A percentile compares a stretch with the other conserved stretches of the same genome.
These are phyloP conservation scores for Bipolaris sorokiniana DNA, from an alignment of 2,329 filamentous ascomycete genomes.

Conservation along the genomic window DNA sequence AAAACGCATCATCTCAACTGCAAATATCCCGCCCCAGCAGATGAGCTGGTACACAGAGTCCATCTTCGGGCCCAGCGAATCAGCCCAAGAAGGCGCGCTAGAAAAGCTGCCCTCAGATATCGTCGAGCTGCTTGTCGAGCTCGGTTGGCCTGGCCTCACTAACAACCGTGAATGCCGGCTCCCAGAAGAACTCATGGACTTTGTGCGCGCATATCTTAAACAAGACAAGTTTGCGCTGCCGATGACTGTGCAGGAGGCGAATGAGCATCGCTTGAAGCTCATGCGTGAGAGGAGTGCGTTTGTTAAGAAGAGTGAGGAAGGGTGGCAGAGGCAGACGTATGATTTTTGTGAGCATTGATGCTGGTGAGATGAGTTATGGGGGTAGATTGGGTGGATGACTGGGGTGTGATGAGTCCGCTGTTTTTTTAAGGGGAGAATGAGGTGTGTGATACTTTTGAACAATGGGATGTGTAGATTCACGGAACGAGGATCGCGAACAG, in stretches of 20 bases:
- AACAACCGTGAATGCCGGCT: constrained; percentile 2
- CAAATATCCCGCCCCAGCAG: constrained; percentile 60
- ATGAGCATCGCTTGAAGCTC: constrained; percentile 6
- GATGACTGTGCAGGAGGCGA: constrained; percentile 27
- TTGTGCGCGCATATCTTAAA: constrained; percentile 18
- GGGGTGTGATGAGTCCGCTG: too few relatives aligned
- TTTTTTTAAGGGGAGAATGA: too few relatives aligned
- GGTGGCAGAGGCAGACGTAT: constrained; percentile 10
- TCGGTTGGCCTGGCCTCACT: neutral
- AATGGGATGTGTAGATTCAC: neutral
- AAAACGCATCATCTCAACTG: constrained; percentile 58
- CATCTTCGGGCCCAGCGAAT: constrained; percentile 10
- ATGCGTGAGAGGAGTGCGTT: constrained; percentile 20
- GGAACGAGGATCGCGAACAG: neutral
- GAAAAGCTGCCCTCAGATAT: constrained; percentile 27
- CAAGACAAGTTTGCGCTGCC: constrained; percentile 7
- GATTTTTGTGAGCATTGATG: constrained; percentile 25
- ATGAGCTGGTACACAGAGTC: constrained; percentile 52
- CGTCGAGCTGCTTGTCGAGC: constrained; percentile 17
- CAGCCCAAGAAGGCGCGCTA: constrained; percentile 1
- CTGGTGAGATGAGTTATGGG: neutral
- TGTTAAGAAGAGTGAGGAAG: constrained; percentile 2
- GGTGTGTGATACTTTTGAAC: too few relatives aligned
- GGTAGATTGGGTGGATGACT: too few relatives aligned
- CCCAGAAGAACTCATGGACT: constrained; percentile 25